Evolutionary conservation across 768 basidiomycete genomes (phyloP).

Genomic region (Calocybe cyanea): DNA sequence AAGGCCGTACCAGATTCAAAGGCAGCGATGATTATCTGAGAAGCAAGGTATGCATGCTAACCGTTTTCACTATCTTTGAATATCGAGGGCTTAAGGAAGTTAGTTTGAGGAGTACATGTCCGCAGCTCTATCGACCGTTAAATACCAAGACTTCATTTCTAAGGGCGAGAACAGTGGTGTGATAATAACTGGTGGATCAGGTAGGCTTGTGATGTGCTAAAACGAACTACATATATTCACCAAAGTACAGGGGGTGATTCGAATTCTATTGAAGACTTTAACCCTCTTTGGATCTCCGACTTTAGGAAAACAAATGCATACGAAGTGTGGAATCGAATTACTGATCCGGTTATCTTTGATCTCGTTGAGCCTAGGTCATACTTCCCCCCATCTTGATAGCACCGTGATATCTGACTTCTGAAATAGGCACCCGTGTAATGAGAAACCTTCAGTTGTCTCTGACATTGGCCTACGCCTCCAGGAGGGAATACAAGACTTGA

Average conservation of each 20-base stretch:
- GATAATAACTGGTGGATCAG: slow-evolving; percentile 64
- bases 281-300: slow-evolving; percentile 80
- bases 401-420: slow-evolving; percentile 1
- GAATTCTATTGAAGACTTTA: slow-evolving; percentile 75
- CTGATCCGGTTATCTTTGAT: slow-evolving; percentile 92
- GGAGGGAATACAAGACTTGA: slow-evolving; percentile 93
- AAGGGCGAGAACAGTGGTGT: slow-evolving; percentile 64
- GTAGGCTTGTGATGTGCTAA: slow-evolving; percentile 22
- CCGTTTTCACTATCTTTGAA: not conserved
- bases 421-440: slow-evolving; percentile 86
- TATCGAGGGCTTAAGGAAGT: not conserved
- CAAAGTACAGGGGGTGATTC: slow-evolving; percentile 44
- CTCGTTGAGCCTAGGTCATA: slow-evolving; percentile 87
- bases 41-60: slow-evolving; percentile 56
- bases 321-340: slow-evolving; percentile 85
- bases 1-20: slow-evolving; percentile 59
- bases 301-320: slow-evolving; percentile 87
- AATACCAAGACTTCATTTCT: slow-evolving; percentile 81
- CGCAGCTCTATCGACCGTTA: slow-evolving; percentile 82
- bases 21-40: slow-evolving; percentile 96
- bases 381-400: not conserved
- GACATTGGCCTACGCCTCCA: slow-evolving; percentile 90
- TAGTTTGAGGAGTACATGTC: slow-evolving; percentile 95
- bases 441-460: slow-evolving; percentile 82
- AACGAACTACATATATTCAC: not conserved